Evolutionary conservation across 1,284 basidiomycete species (phyloP).

Genomic region (Heimioporus punctisporus): DNA sequence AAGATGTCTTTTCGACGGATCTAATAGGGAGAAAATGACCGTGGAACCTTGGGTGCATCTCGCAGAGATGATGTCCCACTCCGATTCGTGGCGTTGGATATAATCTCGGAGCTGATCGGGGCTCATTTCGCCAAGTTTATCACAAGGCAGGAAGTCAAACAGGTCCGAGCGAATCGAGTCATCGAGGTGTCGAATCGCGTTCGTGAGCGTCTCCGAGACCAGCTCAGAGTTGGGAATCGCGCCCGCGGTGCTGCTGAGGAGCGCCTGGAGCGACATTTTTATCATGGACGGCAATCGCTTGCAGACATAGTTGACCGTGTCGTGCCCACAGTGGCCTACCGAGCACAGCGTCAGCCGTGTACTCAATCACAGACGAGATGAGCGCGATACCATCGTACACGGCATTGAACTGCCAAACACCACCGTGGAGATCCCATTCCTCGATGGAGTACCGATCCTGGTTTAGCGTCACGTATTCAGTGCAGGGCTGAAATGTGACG

Average conservation of each 20-base stretch:
- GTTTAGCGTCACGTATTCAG: constrained; percentile 44
- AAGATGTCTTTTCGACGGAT: constrained; percentile 51
- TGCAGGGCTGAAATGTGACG: constrained; percentile 63
- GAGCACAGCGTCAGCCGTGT: constrained; percentile 12
- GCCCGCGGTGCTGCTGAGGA: constrained; percentile 34
- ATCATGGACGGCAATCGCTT: constrained; percentile 48
- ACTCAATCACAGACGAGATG: too few relatives aligned
- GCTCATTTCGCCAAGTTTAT: constrained; percentile 28
- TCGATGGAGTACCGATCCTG: constrained; percentile 60
- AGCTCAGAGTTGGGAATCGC: constrained; percentile 35
- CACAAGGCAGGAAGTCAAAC: constrained; percentile 44
- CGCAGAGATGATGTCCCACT: constrained; percentile 35
- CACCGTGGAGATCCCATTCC: constrained; percentile 54
- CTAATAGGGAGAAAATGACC: constrained; percentile 55
- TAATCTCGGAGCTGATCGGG: constrained; percentile 25
- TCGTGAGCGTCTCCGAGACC: constrained; percentile 45
- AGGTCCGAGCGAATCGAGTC: constrained; percentile 47
- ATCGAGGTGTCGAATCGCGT: constrained; percentile 44
- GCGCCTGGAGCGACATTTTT: constrained; percentile 40
- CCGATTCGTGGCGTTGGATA: constrained; percentile 22
- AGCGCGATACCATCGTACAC: constrained; percentile 57
- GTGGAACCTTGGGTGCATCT: constrained; percentile 67
- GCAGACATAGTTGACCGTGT: constrained; percentile 56
- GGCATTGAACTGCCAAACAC: constrained; percentile 59
- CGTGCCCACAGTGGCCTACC: constrained; percentile 62